These are phyloP conservation scores for Multifurca ochricompacta DNA, from an alignment of 768 basidiomycete genomes.

Conservation along the genomic window DNA sequence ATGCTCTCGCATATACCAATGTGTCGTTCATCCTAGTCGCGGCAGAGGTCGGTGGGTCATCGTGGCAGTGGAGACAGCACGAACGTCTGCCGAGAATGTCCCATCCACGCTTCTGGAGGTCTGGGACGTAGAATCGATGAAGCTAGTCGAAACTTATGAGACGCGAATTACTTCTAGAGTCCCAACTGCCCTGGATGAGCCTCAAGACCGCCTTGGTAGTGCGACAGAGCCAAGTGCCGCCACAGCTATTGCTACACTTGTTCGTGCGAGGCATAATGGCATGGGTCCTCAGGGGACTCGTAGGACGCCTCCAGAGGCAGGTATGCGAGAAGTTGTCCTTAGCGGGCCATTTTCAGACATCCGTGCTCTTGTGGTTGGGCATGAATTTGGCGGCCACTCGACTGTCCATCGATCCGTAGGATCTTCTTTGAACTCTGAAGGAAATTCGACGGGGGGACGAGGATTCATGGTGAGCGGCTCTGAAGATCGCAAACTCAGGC, in stretches of 20 bases:
- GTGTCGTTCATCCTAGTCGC: constrained; percentile 75
- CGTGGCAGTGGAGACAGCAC: constrained; percentile 57
- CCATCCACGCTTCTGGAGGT: constrained; percentile 59
- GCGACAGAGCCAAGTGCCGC: constrained; percentile 61
- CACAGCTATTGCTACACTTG: constrained; percentile 69
- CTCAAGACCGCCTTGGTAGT: constrained; percentile 41
- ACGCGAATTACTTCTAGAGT: constrained; percentile 41
- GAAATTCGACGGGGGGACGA: constrained; percentile 24
- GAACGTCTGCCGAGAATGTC: constrained; percentile 30
- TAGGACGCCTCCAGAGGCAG: constrained; percentile 25
- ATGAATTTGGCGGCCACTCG: constrained; percentile 70
- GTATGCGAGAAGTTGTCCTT: constrained; percentile 24
- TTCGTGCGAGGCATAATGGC: constrained; percentile 54
- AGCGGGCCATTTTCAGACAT: constrained; percentile 56
- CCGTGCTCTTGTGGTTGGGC: constrained; percentile 59
- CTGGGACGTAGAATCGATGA: constrained; percentile 84
- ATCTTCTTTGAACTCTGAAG: constrained; percentile 18
- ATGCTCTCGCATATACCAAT: constrained; percentile 60
- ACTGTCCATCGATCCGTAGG: constrained; percentile 29
- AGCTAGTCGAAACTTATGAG: constrained; percentile 72
- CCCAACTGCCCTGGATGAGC: constrained; percentile 45
- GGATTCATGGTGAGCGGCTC: constrained; percentile 86
- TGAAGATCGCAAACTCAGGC: constrained; percentile 77
- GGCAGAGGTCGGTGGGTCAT: constrained; percentile 89
- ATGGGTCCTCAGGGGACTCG: constrained; percentile 18